Base-by-base conservation (phyloP, 1,284 basidiomycete genomes). In the Malassezia japonica region DNA sequence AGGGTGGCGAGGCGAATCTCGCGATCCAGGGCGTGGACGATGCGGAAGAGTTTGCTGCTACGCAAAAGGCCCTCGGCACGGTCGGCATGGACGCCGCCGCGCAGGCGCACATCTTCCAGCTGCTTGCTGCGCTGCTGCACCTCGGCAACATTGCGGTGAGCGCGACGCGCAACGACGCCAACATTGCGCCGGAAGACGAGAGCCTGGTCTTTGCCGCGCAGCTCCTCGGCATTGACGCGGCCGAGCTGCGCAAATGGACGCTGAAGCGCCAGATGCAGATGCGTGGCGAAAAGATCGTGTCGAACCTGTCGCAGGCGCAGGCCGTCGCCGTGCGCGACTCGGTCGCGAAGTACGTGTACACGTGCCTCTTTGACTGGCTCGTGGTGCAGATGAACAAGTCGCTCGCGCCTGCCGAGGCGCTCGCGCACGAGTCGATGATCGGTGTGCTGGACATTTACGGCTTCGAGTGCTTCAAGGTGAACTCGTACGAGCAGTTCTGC, bases 181-280 rank as follows among this genome's bases (percentile, higher is more conserved):
- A 81, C 16, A 79, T 99, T 41, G 82, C 87, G 51, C 89, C 92
- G 64, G 82, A 82, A 48, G 92, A 98, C 72, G 75, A 85, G 9
- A 82, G 86, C 10, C 78, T 98, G 32, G 77, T 82, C 38, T 76
- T 89, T 42, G 84, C 91, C 13, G 89, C 89, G 2, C 81, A 83
- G 9, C 86, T 98, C 73, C 78, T 99, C 33, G 94, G 94, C 15
- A 82, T 99, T 45, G 84, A 87, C 51, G 78, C 86, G 15, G 78
- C 81, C n/a, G 92, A 98, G 45, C 98, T 98, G 79, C 95, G 89
- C 77, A 95, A 89, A 74, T 98, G 94, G 94, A 92, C 87, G 1
- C 77, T 95, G 75, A 98, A 98, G 79, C 95, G 91, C 76, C 92
- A 98, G 76, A 86, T 99, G 50, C 82, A 83, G 27, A 94, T 92